Evolutionary conservation across 129 eudicot genomes (phyloP).

Genomic region (Pittosporum tobira): DNA sequence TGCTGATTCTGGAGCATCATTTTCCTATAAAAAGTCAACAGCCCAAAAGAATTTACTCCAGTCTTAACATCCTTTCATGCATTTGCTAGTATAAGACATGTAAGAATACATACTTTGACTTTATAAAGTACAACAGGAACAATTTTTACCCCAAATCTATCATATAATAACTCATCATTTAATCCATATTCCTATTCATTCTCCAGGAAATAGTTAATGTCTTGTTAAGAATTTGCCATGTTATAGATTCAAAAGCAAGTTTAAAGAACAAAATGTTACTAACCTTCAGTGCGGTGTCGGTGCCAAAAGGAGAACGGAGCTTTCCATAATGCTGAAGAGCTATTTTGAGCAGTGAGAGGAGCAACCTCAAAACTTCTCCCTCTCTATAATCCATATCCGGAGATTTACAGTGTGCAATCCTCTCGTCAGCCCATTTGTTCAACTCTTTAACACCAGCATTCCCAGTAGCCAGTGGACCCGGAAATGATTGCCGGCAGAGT

Average conservation of each 20-base stretch:
- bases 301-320: slow-evolving; percentile 88
- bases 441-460: slow-evolving; percentile 67
- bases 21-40: slow-evolving; percentile 41
- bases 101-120: not conserved
- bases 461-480: slow-evolving; percentile 88
- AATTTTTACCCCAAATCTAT: not conserved
- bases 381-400: slow-evolving; percentile 35
- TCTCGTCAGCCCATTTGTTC: slow-evolving; percentile 87
- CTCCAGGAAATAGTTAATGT: not conserved
- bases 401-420: slow-evolving; percentile 46
- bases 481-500: slow-evolving; percentile 70
- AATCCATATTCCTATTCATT: not conserved
- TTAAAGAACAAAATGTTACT: slow-evolving; percentile 1
- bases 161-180: not conserved
- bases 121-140: not conserved
- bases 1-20: slow-evolving; percentile 68
- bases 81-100: not conserved
- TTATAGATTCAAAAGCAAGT: not conserved
- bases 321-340: slow-evolving; percentile 85
- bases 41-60: slow-evolving; percentile 5
- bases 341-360: slow-evolving; percentile 78
- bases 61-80: not conserved
- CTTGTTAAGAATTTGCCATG: not conserved
- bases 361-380: slow-evolving; percentile 53
- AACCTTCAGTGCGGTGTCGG: slow-evolving; percentile 66